Base-by-base conservation (phyloP, 345 rosid genomes). In the Conringia planisiliqua region DNA sequence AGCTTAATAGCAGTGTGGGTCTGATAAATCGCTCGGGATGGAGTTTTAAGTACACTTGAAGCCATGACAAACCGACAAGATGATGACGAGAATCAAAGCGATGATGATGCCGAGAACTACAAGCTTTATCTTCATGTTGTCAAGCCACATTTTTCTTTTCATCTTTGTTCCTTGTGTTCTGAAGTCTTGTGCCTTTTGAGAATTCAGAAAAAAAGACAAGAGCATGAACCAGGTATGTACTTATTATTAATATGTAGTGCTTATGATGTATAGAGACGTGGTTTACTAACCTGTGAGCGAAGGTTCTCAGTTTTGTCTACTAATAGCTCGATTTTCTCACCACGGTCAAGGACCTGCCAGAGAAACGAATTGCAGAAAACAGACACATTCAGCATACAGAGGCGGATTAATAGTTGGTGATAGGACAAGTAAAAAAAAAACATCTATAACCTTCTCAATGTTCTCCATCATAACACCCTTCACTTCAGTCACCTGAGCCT, bases 381-480 rank as follows among this genome's bases (percentile, higher is more conserved):
- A 44, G 9, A 7, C 24, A 16, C 51, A 46, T 16, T 73, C 47
- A 73, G 64, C 39, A 51, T 29, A 71, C 35, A 32, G 7, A 65
- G 30, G 14, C 46, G 0, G 20, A 22, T 27, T 43, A 42, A 6
- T 0, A 14, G 6, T 18, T 52, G 20, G 47, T 3, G 17, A 42
- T 6, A 32, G 8, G 8, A 32, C 0, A 32, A 32, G 35, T 32
- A 7, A 0, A 32, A 32, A 32, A 32, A 32, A 32, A 22, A 22
- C 2, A 3, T 6, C n/a, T 32, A 32, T 6, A 32, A 32, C 98
- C 98, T 93, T 94, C 78, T 91, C 98, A 36, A 94, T 94, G 56
- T 94, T 94, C 72, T 94, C 98, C 97, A 94, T 88, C 97, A 91
- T 94, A 48, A 94, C 98, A 76, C 97, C 97, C 66, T 91, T 94